Evolutionary conservation across 441 rosid genomes (phyloP).

Genomic region (Bruguiera hainesii): DNA sequence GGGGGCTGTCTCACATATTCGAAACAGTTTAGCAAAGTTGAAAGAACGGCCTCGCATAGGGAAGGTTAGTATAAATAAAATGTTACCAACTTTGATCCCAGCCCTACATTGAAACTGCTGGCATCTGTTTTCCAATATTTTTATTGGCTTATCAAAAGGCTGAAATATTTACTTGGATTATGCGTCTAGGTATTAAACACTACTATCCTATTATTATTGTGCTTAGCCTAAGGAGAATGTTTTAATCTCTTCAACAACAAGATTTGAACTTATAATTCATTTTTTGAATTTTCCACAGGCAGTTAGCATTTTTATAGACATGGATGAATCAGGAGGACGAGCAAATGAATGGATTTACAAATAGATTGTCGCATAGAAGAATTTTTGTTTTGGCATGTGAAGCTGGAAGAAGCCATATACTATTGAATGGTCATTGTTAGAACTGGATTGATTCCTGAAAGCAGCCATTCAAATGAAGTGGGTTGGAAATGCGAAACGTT

Average conservation of each 20-base stretch:
- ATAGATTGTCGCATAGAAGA: constrained; percentile 26
- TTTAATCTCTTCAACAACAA: no score
- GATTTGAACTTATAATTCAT: no score
- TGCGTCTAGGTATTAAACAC: neutral
- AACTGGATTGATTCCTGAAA: no score
- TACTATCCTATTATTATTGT: no score
- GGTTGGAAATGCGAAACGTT: no score
- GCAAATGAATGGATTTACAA: constrained; percentile 97
- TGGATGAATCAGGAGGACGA: constrained; percentile 91
- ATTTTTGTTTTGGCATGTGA: neutral
- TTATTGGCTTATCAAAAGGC: neutral
- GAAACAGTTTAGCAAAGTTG: constrained; percentile 71
- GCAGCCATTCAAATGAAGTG: no score
- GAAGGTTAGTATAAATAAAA: constrained; percentile 46
- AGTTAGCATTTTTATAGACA: constrained; percentile 92
- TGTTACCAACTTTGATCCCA: no score
- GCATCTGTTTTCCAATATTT: constrained; percentile 2
- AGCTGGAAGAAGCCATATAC: no score
- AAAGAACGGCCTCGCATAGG: constrained; percentile 93
- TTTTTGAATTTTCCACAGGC: constrained; percentile 48
- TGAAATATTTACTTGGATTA: neutral
- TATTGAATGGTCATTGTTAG: no score
- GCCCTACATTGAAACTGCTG: no score
- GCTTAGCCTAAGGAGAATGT: no score
- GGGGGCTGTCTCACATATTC: constrained; percentile 95